These are phyloP conservation scores for Penicillium herquei DNA, from an alignment of 495 filamentous ascomycete species.

Conservation along the genomic window DNA sequence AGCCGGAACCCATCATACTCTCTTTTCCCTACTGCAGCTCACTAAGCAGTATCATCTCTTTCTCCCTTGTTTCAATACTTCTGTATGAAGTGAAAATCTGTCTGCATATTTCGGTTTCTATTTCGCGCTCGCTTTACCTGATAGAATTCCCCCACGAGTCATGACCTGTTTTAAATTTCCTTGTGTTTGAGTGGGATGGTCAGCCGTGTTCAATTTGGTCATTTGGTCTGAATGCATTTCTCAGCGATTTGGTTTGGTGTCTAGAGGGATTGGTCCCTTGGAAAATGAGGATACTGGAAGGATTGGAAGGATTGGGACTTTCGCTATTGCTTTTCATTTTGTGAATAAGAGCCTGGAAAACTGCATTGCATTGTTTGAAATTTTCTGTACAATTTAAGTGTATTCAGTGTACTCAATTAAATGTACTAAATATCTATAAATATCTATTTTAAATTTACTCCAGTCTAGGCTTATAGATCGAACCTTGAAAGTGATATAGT, in stretches of 20 bases:
- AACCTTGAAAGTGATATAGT: neutral
- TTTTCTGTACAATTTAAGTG: too few relatives aligned
- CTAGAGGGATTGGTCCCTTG: slow-evolving; percentile 21
- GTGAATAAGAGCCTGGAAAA: slow-evolving; percentile 11
- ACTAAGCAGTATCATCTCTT: slow-evolving; percentile 9
- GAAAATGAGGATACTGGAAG: slow-evolving; percentile 19
- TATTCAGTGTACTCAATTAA: too few relatives aligned
- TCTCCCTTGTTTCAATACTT: slow-evolving; percentile 6
- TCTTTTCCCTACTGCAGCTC: slow-evolving; percentile 38
- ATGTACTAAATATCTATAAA: too few relatives aligned
- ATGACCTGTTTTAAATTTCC: slow-evolving; percentile 14
- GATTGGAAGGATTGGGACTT: slow-evolving; percentile 17
- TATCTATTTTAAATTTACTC: neutral
- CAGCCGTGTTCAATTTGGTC: slow-evolving; percentile 16
- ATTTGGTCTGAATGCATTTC: slow-evolving; percentile 38
- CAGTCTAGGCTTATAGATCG: neutral
- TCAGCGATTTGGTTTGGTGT: slow-evolving; percentile 38
- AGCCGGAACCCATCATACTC: slow-evolving; percentile 44
- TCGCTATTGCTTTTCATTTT: slow-evolving; percentile 20
- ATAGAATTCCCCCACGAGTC: slow-evolving; percentile 16
- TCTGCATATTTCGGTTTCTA: slow-evolving; percentile 13
- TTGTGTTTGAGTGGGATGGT: slow-evolving; percentile 8
- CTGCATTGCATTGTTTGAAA: neutral
- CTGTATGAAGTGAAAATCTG: slow-evolving; percentile 4
- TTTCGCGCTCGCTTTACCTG: slow-evolving; percentile 12